These are phyloP conservation scores for Hura crepitans DNA, from an alignment of 441 rosid genomes.

Conservation along the genomic window DNA sequence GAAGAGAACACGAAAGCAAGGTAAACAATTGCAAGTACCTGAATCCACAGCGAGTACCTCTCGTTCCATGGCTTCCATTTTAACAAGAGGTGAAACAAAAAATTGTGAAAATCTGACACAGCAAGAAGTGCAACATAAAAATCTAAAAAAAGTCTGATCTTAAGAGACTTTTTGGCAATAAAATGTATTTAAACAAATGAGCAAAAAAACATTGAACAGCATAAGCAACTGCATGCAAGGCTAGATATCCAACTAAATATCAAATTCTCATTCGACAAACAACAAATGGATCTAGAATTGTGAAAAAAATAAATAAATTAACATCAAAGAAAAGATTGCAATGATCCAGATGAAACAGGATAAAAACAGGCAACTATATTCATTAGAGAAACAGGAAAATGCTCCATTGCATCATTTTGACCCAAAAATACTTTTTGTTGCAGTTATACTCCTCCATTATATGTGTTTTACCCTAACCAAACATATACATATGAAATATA, in stretches of 20 bases:
- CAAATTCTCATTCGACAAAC: neutral
- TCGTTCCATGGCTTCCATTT: conserved; percentile 90
- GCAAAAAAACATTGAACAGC: neutral
- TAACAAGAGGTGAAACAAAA: conserved; percentile 91
- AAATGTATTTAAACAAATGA: neutral
- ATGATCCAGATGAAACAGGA: neutral
- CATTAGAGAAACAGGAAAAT: neutral
- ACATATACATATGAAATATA: neutral
- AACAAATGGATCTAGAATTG: neutral
- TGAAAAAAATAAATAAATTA: neutral
- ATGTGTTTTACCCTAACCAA: neutral
- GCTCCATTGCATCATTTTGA: neutral
- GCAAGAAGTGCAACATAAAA: conserved; percentile 23
- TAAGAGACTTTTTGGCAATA: conserved; percentile 1
- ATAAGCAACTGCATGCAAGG: neutral
- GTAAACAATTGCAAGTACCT: conserved; percentile 40
- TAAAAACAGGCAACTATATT: neutral
- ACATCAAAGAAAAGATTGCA: neutral
- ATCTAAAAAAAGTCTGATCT: conserved; percentile 14
- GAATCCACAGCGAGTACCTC: conserved; percentile 97
- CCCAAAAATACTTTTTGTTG: neutral
- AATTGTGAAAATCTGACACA: conserved; percentile 91
- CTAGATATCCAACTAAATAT: neutral
- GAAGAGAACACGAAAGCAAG: neutral
- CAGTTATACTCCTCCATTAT: neutral